These are phyloP conservation scores for Diaporthe vaccinii DNA, from an alignment of 2,329 filamentous ascomycete species.

Conservation along the genomic window DNA sequence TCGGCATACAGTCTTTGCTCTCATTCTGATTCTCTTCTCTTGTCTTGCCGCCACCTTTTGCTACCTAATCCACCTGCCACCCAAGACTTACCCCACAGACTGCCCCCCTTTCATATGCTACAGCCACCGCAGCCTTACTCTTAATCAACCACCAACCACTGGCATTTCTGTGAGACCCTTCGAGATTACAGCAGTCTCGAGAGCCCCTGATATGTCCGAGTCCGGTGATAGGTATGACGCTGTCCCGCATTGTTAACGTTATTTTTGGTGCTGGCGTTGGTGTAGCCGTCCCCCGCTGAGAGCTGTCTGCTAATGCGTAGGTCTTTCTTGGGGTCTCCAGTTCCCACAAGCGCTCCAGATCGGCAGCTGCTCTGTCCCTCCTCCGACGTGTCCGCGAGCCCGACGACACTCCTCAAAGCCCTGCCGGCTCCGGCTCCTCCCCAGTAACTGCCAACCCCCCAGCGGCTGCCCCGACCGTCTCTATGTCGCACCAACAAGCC, in stretches of 20 bases:
- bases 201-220: slow-evolving; percentile 36
- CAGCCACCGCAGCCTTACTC: slow-evolving; percentile 9
- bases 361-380: slow-evolving; percentile 64
- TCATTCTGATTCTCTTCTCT: background rate
- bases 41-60: slow-evolving; percentile 4
- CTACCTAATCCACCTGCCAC: slow-evolving; percentile 3
- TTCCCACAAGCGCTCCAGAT: slow-evolving; percentile 68
- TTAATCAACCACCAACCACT: slow-evolving; percentile 20
- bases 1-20: background rate
- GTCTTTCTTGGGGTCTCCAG: slow-evolving; percentile 25
- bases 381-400: slow-evolving; percentile 63
- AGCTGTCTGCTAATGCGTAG: slow-evolving; percentile 27
- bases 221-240: slow-evolving; percentile 37
- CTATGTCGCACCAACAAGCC: slow-evolving; percentile 54
- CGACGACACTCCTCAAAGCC: slow-evolving; percentile 57
- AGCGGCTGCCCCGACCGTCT: slow-evolving; percentile 49
- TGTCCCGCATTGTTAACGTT: background rate
- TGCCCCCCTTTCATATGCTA: slow-evolving; percentile 23
- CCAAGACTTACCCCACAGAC: slow-evolving; percentile 5
- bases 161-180: slow-evolving; percentile 20
- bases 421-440: slow-evolving; percentile 47
- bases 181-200: slow-evolving; percentile 11
- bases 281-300: background rate
- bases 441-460: slow-evolving; percentile 51
- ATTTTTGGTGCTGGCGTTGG: background rate